Evolutionary conservation across 192 early-diverging fungal genomes (phyloP).

Genomic region (Cetraspora pellucida): DNA sequence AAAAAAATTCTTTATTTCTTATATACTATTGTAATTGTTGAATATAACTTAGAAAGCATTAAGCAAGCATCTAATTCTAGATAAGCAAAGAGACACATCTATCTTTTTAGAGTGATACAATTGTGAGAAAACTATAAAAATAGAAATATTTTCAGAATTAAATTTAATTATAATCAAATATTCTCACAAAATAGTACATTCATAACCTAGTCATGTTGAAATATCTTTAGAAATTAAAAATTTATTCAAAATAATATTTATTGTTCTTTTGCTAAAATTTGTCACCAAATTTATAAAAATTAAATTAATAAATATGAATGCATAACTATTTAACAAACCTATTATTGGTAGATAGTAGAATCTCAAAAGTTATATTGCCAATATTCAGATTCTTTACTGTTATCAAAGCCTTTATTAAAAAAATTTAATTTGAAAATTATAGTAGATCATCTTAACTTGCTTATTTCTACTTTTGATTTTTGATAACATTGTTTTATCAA

Average conservation of each 20-base stretch:
- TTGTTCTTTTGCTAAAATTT: background rate
- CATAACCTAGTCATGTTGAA: background rate
- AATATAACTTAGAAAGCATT: background rate
- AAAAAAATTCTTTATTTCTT: too few relatives aligned
- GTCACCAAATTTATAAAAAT: background rate
- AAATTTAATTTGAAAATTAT: background rate
- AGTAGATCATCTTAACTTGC: background rate
- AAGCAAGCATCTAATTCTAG: background rate
- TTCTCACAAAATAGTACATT: background rate
- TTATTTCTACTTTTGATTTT: background rate
- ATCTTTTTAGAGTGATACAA: background rate
- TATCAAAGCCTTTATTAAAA: background rate
- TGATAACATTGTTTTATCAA: background rate
- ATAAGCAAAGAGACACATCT: background rate
- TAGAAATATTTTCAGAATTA: background rate
- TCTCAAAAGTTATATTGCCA: background rate
- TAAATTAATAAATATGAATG: background rate
- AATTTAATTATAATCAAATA: background rate
- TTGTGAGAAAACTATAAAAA: background rate
- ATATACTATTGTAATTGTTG: too few relatives aligned
- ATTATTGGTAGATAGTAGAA: background rate
- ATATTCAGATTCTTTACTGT: background rate
- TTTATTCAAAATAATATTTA: background rate
- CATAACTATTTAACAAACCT: conserved; percentile 8
- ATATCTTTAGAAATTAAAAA: background rate